These are phyloP conservation scores for Claviceps sorghi DNA, from an alignment of 2,329 filamentous ascomycete genomes.

Conservation along the genomic window DNA sequence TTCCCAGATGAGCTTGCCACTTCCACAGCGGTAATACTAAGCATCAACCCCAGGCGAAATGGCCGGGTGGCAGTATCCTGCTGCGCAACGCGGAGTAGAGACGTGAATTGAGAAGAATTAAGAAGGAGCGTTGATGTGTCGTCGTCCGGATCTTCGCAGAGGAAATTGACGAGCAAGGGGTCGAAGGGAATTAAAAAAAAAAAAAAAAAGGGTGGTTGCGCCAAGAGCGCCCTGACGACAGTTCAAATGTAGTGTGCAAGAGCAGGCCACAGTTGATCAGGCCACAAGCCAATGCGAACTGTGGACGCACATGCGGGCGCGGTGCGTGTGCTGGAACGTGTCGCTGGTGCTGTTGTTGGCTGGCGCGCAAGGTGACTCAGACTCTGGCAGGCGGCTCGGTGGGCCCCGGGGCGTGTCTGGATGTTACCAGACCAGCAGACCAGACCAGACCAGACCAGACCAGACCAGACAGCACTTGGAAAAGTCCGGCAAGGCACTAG, in stretches of 20 bases:
- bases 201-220: not conserved
- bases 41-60: not conserved
- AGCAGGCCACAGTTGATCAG: not conserved
- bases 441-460: no score
- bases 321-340: not conserved
- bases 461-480: no score
- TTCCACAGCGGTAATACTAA: not conserved
- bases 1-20: not conserved
- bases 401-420: constrained; percentile 1
- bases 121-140: not conserved
- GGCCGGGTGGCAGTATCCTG: not conserved
- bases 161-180: not conserved
- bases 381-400: not conserved
- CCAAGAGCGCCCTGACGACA: not conserved
- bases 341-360: not conserved
- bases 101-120: not conserved
- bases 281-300: not conserved
- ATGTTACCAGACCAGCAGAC: not conserved
- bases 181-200: not conserved
- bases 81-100: not conserved
- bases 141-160: not conserved
- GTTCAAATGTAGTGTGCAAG: not conserved
- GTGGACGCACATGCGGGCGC: not conserved
- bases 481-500: not conserved
- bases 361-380: not conserved